These are phyloP conservation scores for Ganoderma meredithae DNA, from an alignment of 1,284 basidiomycete species.

Conservation along the genomic window DNA sequence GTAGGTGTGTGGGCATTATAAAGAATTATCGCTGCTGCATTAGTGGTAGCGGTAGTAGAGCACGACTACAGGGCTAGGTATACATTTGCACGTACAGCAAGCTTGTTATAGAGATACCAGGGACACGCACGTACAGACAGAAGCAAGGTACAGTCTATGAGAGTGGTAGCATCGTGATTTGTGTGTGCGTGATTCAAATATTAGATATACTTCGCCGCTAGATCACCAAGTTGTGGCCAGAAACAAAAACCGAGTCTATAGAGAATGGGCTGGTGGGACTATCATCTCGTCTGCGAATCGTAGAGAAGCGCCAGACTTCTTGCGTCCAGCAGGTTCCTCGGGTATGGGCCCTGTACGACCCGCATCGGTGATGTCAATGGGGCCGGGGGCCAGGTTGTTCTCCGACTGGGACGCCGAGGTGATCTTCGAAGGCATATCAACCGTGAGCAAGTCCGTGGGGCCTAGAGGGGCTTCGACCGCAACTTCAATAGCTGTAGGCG, in stretches of 20 bases:
- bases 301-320: slow-evolving; percentile 16
- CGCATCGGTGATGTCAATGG: not conserved
- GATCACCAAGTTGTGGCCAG: not conserved
- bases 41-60: not conserved
- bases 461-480: not conserved
- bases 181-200: not conserved
- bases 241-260: not conserved
- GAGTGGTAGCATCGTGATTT: not conserved
- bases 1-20: not conserved
- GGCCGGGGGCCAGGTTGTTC: not conserved
- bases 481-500: not conserved
- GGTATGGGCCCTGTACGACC: not conserved
- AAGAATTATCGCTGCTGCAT: not conserved
- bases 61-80: not conserved
- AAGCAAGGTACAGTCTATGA: not conserved
- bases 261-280: slow-evolving; percentile 38
- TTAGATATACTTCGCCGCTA: not conserved
- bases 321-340: slow-evolving; percentile 13
- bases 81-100: not conserved
- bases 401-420: not conserved
- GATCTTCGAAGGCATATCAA: not conserved
- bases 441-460: not conserved
- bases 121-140: not conserved
- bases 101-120: not conserved
- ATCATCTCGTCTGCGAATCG: slow-evolving; percentile 44